Base-by-base conservation (phyloP, 2,329 filamentous ascomycete genomes). In the Colletotrichum musicola region DNA sequence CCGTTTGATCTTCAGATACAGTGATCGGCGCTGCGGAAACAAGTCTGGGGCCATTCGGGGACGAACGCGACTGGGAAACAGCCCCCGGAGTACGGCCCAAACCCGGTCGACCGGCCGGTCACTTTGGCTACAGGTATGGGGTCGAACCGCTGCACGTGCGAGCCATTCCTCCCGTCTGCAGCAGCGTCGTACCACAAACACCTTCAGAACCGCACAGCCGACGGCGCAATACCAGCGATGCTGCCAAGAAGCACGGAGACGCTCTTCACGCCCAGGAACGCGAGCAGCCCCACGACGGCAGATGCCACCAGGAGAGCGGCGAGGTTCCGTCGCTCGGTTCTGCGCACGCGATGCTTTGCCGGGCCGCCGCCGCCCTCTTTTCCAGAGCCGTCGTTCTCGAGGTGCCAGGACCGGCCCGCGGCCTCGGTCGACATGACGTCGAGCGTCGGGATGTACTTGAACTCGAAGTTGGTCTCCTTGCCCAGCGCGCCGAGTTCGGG, bases 361-460 rank as follows among this genome's bases (percentile, higher is more conserved):
- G 73, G 73, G 13, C 71, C 58, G 22, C 72, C 40, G 73, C 68
- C 44, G 40, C 14, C 20, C 78, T 75, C 55, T 78, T 76, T 35
- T 4, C 6, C 68, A 72, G 69, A 1, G 72, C 77, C 60, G 74
- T 73, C 20, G n/a, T 12, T 25, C 9, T 13, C 16, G 44, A n/a
- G 30, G 30, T 60, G 35, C 27, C 42, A 22, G 6, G 53, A 18
- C 20, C 54, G 25, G 54, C 53, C 54, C 30, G 50, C 56, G 13
- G 50, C 66, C 54, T 76, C 75, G 3, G 77, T 84, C 14, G 79
- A 81, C 53, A 77, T 75, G 70, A 75, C 78, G 22, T 78, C 78
- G 18, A 81, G 74, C 27, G 76, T 75, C 0, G 91, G 91, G 10
- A 92, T 81, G 74, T 92, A 92, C 75, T 93, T 91, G 79, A 94